Evolutionary conservation across 164 flowering plant species (phyloP).

Genomic region (Chimonanthus praecox): DNA sequence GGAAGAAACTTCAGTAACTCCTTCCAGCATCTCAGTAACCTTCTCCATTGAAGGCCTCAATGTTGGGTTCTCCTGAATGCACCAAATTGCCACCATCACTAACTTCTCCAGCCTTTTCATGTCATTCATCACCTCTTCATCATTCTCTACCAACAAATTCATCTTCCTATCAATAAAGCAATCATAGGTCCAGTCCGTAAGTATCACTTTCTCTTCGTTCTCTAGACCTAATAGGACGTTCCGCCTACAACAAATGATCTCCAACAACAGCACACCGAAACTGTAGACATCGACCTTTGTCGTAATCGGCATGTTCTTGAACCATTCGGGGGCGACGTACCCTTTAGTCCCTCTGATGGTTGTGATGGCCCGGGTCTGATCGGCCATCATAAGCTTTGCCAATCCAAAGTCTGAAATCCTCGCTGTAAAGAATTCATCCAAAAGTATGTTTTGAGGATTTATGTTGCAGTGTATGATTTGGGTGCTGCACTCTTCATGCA

Average conservation of each 20-base stretch:
- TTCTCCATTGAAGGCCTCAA: slow-evolving; percentile 4
- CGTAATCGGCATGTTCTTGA: slow-evolving; percentile 6
- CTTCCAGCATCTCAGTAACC: slow-evolving; percentile 6
- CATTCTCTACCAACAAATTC: not conserved
- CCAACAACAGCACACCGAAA: slow-evolving; percentile 8
- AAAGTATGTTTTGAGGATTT: slow-evolving; percentile 15
- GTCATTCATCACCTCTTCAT: not conserved
- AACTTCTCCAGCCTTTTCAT: not conserved
- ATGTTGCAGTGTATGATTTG: slow-evolving; percentile 18
- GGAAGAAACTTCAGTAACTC: not conserved
- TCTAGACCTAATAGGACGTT: not conserved
- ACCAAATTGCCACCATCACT: slow-evolving; percentile 8
- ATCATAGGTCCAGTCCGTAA: slow-evolving; percentile 4
- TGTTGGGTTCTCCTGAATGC: slow-evolving; percentile 4
- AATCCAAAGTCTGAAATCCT: slow-evolving; percentile 6
- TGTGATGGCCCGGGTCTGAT: slow-evolving; percentile 2
- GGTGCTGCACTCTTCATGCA: slow-evolving; percentile 14
- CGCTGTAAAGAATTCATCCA: not conserved
- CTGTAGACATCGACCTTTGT: slow-evolving; percentile 8
- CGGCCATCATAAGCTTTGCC: slow-evolving; percentile 7
- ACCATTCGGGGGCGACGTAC: slow-evolving; percentile 3
- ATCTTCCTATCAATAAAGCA: not conserved
- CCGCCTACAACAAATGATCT: slow-evolving; percentile 8
- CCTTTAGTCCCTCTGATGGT: slow-evolving; percentile 7
- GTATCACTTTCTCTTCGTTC: not conserved